Evolutionary conservation across 1,284 basidiomycete genomes (phyloP).

Genomic region (Trametes hirsuta): DNA sequence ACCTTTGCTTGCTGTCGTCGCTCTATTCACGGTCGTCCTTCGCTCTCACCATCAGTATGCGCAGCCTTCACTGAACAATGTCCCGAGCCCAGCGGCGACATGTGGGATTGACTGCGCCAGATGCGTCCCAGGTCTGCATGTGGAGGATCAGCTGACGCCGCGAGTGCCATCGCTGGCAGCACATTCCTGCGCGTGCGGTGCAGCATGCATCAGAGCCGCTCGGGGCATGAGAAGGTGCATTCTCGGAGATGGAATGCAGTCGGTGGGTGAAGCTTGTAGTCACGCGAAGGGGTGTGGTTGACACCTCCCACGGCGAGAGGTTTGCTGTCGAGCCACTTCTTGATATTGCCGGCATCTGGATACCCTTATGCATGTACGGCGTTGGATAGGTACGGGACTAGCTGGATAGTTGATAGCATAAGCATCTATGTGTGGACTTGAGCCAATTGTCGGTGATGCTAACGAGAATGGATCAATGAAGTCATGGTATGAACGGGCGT

Average conservation of each 20-base stretch:
- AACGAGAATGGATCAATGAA: too few species aligned
- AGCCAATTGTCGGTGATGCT: not conserved
- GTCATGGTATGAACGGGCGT: slow-evolving; percentile 5
- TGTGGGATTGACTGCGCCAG: slow-evolving; percentile 6
- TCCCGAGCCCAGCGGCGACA: not conserved
- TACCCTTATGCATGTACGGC: not conserved
- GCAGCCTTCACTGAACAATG: not conserved
- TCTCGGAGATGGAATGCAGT: slow-evolving; percentile 5
- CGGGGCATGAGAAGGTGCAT: slow-evolving; percentile 7
- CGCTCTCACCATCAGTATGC: not conserved
- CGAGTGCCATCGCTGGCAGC: not conserved
- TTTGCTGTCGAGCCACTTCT: not conserved
- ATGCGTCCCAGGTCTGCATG: slow-evolving; percentile 1
- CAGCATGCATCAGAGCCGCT: slow-evolving; percentile 1
- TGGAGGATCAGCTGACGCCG: slow-evolving; percentile 9
- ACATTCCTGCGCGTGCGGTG: not conserved
- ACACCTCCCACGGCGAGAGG: slow-evolving; percentile 1
- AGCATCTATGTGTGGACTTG: not conserved
- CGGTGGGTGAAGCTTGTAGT: slow-evolving; percentile 5
- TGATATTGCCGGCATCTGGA: not conserved
- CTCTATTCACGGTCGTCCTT: not conserved
- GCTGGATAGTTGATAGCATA: not conserved
- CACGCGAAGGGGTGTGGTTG: slow-evolving; percentile 1
- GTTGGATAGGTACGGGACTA: too few species aligned
- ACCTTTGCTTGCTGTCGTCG: slow-evolving; percentile 1